Base-by-base conservation (phyloP, 2,329 filamentous ascomycete genomes). In the Thermomyces lanuginosus region DNA sequence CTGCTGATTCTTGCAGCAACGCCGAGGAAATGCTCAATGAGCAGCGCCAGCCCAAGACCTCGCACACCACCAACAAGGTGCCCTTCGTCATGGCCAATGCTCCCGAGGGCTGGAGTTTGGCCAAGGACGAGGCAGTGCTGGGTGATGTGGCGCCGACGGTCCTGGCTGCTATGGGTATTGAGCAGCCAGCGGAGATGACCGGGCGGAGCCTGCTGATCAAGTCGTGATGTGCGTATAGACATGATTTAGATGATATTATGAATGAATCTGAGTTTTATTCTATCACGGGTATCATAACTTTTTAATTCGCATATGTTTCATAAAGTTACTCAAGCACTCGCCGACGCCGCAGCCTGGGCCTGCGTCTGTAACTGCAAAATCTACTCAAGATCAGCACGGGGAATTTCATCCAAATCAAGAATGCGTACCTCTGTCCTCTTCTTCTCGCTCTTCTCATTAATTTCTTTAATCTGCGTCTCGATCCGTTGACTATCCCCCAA, bases 21-120 rank as follows among this genome's bases (percentile, higher is more conserved):
- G 89, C 89, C 31, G 89, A 98, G 63, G 89, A 98, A 64, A 98
- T 98, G 89, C 77, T 95, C 58, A 95, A 83, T 50, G 63, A 80
- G 42, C 80, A 93, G 53, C 83, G 84, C 53, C 92, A 82, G 51
- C 89, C 89, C 44, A 98, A 98, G 72, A 98, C 89, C 6, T 86
- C 80, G 27, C 89, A 98, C 66, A 98, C 89, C 23, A 84, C 78
- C 40, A 98, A 98, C 69, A 89, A 89, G 56, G 89, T 98, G 28
- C 89, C 89, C 6, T 86, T 98, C 51, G 72, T 95, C 57, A 92
- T 98, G 84, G 82, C 84, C 51, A 98, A 95, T 53, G 84, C 84
- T 6, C 89, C 89, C 21, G 69, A 78, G 48, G 79, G 80, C 42
- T 93, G 78, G 76, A 81, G 72, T 44, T 62, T 98, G 45, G 76